Base-by-base conservation (phyloP, 208 protist genomes). In the Phytomonas sp. region DNA sequence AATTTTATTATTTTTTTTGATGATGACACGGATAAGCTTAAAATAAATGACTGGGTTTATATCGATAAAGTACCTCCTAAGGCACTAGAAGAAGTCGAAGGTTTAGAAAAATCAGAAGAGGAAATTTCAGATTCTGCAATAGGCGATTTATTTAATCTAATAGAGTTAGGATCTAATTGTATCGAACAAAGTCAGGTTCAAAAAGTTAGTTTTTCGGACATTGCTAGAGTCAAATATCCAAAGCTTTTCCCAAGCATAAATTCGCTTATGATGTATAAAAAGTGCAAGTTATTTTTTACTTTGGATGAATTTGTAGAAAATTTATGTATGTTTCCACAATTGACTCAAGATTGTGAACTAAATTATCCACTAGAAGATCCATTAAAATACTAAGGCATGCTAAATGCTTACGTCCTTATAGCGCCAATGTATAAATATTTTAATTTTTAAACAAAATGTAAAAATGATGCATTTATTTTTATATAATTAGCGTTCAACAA, bases 341-440 rank as follows among this genome's bases (percentile, higher is more conserved):
- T 89, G n/a, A 73, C 70, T 7, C 83, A 84, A 37, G 82, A 89
- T 61, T 49, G 78, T 29, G 90, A 95, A 76, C 74, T 93, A 16
- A 83, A 79, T 63, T 87, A 93, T 68, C 90, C 90, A 29, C 74
- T 77, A 36, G 86, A 85, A 49, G 82, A 92, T 71, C 86, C 87
- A 16, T 69, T 95, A 59, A 92, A 87, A 23, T 89, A 84, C 72
- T 95, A 76, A 93, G 32, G 36, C 19, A 71, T 70, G 34, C 61
- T 37, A 14, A 72, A 77, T 75, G 65, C 68, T 65, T 66, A 77
- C 14, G 31, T 69, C 63, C 29, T 56, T 63, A 32, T 36, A 45
- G 3, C 6, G 11, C 37, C 36, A 45, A 42, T 36, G 14, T 63
- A 12, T 37, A n/a, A 37, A 23, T 77, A 64, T 23, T 40, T 59